Conservation (phyloP, 331 rosid genomes). For the Erythrophleum ivorense region DNA sequence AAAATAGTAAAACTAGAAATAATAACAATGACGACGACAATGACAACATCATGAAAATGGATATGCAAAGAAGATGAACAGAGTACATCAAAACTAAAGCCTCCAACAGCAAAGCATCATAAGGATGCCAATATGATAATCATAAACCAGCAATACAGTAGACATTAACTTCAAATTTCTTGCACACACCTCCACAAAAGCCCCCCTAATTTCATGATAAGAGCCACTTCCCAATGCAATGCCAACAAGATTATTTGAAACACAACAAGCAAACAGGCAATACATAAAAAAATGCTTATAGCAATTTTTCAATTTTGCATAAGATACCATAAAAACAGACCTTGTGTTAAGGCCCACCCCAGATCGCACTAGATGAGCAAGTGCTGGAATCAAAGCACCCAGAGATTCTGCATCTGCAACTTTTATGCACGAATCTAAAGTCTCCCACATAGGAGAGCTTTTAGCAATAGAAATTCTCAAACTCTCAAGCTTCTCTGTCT, state of each 20-base stretch:
- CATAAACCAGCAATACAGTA: neutral
- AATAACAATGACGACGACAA: too few relatives aligned
- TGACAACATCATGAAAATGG: neutral
- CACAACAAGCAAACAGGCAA: constrained; percentile 6
- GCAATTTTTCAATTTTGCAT: neutral
- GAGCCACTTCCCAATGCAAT: constrained; percentile 1
- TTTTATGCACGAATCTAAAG: constrained; percentile 86
- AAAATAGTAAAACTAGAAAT: too few relatives aligned
- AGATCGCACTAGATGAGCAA: constrained; percentile 86
- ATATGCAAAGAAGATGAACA: constrained; percentile 15
- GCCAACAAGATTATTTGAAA: neutral
- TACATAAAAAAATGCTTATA: neutral
- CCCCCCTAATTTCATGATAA: constrained; percentile 26
- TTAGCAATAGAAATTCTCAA: constrained; percentile 94
- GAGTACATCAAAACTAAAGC: neutral
- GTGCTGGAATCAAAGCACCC: constrained; percentile 80
- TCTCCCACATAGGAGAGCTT: constrained; percentile 99
- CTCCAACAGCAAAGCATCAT: neutral
- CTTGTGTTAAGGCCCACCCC: constrained; percentile 98
- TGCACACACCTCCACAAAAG: constrained; percentile 5
- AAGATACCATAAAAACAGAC: constrained; percentile 45
- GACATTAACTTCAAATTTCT: too few relatives aligned
- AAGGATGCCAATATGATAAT: constrained; percentile 7
- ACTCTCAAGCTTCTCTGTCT: constrained; percentile 87
- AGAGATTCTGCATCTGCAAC: constrained; percentile 84